Evolutionary conservation across 257 asterid genomes (phyloP).

Genomic region (Eustoma russellianum): DNA sequence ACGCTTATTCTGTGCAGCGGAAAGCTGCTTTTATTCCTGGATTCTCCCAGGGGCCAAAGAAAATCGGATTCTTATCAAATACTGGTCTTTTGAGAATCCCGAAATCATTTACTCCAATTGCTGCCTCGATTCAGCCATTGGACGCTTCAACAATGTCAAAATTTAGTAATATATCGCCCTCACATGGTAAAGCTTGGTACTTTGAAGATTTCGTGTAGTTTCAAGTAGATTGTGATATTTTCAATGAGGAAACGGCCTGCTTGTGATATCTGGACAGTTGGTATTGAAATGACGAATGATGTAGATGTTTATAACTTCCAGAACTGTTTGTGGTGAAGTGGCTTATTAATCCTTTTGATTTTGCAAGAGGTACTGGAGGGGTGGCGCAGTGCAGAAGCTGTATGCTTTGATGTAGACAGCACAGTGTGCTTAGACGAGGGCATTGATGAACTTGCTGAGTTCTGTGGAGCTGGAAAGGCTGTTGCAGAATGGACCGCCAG

Average conservation of each 20-base stretch:
- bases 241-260: too few species aligned
- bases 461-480: conserved; percentile 95
- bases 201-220: too few species aligned
- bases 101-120: conserved; percentile 29
- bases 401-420: conserved; percentile 97
- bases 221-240: too few species aligned
- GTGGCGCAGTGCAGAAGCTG: conserved; percentile 67
- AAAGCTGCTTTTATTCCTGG: conserved; percentile 18
- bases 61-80: conserved; percentile 16
- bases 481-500: conserved; percentile 96
- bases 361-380: conserved; percentile 62
- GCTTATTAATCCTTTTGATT: conserved; percentile 21
- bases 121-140: conserved; percentile 57
- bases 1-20: conserved; percentile 20
- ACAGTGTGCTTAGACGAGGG: conserved; percentile 97
- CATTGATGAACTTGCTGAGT: conserved; percentile 94
- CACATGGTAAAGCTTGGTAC: conserved; percentile 37
- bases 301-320: background rate
- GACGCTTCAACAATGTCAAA: conserved; percentile 29
- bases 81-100: conserved; percentile 28
- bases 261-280: too few species aligned
- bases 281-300: too few species aligned
- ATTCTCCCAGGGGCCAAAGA: conserved; percentile 25
- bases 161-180: conserved; percentile 61
- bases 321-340: background rate